Conservation (phyloP, 2,329 filamentous ascomycete species). For the Meredithiella fracta region DNA sequence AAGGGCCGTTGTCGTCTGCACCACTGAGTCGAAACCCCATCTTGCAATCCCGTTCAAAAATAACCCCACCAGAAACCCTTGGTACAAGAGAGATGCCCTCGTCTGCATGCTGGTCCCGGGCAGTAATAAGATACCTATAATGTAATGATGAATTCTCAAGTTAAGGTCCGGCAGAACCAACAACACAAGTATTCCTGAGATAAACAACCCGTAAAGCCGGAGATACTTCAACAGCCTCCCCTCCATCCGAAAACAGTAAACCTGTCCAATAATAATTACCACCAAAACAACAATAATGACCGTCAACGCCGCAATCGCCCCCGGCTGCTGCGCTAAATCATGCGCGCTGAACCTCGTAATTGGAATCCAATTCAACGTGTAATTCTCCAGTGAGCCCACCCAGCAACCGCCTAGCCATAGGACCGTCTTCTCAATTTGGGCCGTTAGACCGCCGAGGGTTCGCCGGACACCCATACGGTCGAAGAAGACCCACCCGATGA, state of each 20-base stretch:
- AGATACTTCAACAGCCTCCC: slow-evolving; percentile 65
- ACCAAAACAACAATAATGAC: slow-evolving; percentile 58
- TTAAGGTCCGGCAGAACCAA: slow-evolving; percentile 59
- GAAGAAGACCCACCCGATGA: slow-evolving; percentile 77
- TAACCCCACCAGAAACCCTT: slow-evolving; percentile 74
- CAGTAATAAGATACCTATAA: slow-evolving; percentile 70
- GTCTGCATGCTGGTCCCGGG: slow-evolving; percentile 83
- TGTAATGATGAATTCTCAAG: slow-evolving; percentile 88
- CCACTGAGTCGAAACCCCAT: slow-evolving; percentile 81
- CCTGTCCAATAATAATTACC: slow-evolving; percentile 53
- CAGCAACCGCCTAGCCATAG: slow-evolving; percentile 83
- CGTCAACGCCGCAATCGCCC: slow-evolving; percentile 66
- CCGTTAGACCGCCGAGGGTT: slow-evolving; percentile 53
- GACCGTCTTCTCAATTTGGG: slow-evolving; percentile 78
- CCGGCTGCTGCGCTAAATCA: slow-evolving; percentile 77
- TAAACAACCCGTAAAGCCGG: slow-evolving; percentile 56
- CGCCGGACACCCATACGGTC: slow-evolving; percentile 63
- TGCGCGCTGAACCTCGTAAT: slow-evolving; percentile 83
- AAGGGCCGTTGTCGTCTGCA: slow-evolving; percentile 64
- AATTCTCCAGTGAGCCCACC: slow-evolving; percentile 83
- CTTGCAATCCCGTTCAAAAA: slow-evolving; percentile 89
- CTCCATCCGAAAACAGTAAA: slow-evolving; percentile 74
- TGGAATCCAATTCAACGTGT: slow-evolving; percentile 87
- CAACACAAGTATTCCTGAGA: slow-evolving; percentile 49
- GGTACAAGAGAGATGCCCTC: slow-evolving; percentile 67